These are phyloP conservation scores for Extremus antarcticus DNA, from an alignment of 495 filamentous ascomycete genomes.

Conservation along the genomic window DNA sequence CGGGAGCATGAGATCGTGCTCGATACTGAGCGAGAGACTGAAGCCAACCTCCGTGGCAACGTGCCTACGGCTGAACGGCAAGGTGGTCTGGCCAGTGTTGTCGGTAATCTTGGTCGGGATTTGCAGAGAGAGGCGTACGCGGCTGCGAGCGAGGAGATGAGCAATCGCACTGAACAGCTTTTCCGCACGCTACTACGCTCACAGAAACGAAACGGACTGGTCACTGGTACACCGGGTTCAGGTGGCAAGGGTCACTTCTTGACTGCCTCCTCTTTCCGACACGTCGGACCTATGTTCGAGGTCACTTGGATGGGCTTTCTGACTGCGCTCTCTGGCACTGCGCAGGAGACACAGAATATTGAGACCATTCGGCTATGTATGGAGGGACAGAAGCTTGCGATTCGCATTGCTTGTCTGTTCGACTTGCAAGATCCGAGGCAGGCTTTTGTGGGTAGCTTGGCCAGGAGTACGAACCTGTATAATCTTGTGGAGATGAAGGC, in stretches of 20 bases:
- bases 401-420: constrained; percentile 86
- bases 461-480: constrained; percentile 88
- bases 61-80: constrained; percentile 40
- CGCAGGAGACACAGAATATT: constrained; percentile 82
- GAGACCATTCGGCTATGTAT: constrained; percentile 85
- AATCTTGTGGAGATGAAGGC: constrained; percentile 91
- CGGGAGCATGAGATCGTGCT: constrained; percentile 84
- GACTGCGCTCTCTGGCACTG: constrained; percentile 79
- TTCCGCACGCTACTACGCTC: constrained; percentile 82
- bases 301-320: constrained; percentile 99
- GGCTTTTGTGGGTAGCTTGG: constrained; percentile 87
- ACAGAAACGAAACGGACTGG: constrained; percentile 61
- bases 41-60: constrained; percentile 57
- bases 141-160: constrained; percentile 92
- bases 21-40: constrained; percentile 77
- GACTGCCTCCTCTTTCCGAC: constrained; percentile 80
- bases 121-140: constrained; percentile 86
- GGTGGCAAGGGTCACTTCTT: constrained; percentile 47
- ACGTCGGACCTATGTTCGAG: constrained; percentile 97
- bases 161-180: constrained; percentile 73
- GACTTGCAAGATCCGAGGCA: constrained; percentile 81
- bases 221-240: constrained; percentile 26
- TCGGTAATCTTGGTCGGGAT: constrained; percentile 86
- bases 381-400: constrained; percentile 88
- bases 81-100: constrained; percentile 65